Evolutionary conservation across 2,329 filamentous ascomycete species (phyloP).

Genomic region (Septoria petroselini): DNA sequence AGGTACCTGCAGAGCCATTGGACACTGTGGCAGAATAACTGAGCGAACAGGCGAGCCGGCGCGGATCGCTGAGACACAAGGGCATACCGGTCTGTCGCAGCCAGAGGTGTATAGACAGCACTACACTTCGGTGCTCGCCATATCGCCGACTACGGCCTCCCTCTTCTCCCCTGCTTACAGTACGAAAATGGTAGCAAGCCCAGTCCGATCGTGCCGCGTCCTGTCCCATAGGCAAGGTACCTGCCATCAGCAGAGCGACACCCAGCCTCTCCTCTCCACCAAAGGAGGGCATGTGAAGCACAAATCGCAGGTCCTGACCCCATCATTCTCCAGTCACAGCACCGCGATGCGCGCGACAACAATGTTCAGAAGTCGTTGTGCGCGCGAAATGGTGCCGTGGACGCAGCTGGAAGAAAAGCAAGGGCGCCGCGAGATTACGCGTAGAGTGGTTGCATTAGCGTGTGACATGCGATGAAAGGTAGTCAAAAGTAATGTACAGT

Average conservation of each 20-base stretch:
- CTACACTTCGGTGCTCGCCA: conserved; percentile 12
- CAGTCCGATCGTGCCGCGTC: neutral
- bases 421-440: conserved; percentile 7
- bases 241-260: neutral
- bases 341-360: conserved; percentile 6
- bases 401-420: conserved; percentile 4
- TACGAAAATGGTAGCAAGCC: neutral
- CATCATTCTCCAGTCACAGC: conserved; percentile 6
- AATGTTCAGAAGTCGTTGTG: conserved; percentile 14
- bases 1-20: conserved; percentile 9
- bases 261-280: conserved; percentile 7
- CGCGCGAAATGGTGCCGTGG: neutral
- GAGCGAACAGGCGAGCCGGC: neutral
- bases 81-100: neutral
- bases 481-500: conserved; percentile 13
- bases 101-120: conserved; percentile 14
- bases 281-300: neutral
- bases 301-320: conserved; percentile 6
- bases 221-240: conserved; percentile 1
- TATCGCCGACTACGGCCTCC: conserved; percentile 14
- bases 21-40: neutral
- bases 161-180: conserved; percentile 2
- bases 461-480: conserved; percentile 6
- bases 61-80: conserved; percentile 1
- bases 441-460: conserved; percentile 17